Evolutionary conservation across 495 filamentous ascomycete genomes (phyloP), one percentile per base, ranked within the genome.

Genomic region (Talaromyces nanjingensis): DNA sequence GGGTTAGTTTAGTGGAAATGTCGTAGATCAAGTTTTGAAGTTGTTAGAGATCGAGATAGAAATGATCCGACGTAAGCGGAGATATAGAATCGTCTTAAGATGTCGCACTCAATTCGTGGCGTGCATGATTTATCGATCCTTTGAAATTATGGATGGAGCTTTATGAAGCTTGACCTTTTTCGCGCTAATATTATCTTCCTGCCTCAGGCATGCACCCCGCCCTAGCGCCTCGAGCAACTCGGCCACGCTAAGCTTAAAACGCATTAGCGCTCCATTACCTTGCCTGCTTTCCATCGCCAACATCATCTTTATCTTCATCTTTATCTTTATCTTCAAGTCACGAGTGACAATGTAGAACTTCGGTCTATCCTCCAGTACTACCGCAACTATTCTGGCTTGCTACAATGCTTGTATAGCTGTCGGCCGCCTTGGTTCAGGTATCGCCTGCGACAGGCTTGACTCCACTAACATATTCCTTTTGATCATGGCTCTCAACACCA

Each of bases 1-100:
- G 39, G 27, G 14, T 5, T 16, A 54, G 18, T 49, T 2, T 5
- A 18, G 45, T 49, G 18, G 18, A 42, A 9, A 14, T n/a, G 91
- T 59, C 16, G 56, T 22, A 1, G 4, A 4, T 14, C 6, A 12
- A 55, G 9, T 53, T 14, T 0, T 55, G 7, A 29, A n/a, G 14
- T 53, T 20, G 52, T 14, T 2, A 55, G 12, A n/a, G 5, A 29
- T 55, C 11, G 20, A 54, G 9, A 25, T 11, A 22, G 45, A 11
- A n/a, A 31, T 31, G 33, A 18, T 49, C 45, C 2, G 6, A 18
- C n/a, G 18, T 27, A 4, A 53, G 18, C 14, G 14, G 37, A 14
- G 6, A 20, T 20, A 49, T 18, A 18, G 45, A 49, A 22, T 20
- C 4, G n/a, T 49, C 18, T 20, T 20, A 7, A 20, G 6, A 9